phyloP scores from a whole-genome alignment of 805 yeast species.

The Starmerella scarabaei region DNA sequence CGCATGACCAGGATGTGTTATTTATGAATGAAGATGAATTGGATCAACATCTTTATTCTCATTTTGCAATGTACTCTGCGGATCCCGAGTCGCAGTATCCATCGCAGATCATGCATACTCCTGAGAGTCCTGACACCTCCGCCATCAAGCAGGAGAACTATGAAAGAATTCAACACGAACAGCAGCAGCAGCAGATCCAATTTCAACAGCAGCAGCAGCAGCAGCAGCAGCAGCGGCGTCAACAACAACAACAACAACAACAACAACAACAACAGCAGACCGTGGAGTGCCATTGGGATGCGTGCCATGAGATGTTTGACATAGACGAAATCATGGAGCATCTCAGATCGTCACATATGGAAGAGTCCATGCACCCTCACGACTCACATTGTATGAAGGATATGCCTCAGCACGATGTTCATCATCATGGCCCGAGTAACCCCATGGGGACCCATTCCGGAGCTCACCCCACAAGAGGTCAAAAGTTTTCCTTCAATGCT shows the following conservation, averaged over 20 bases:
- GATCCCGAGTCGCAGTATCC: not conserved
- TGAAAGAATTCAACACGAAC: too few relatives aligned
- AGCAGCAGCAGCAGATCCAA: too few relatives aligned
- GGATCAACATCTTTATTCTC: slow-evolving; percentile 22
- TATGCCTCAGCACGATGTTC: not conserved
- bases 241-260: too few relatives aligned
- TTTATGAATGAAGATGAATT: slow-evolving; percentile 23
- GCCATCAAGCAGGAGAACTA: not conserved
- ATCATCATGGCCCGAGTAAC: not conserved
- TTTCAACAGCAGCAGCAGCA: slow-evolving; percentile 1
- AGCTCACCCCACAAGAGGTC: too few relatives aligned
- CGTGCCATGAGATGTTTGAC: slow-evolving; percentile 27
- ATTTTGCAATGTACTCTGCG: slow-evolving; percentile 8
- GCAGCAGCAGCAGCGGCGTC: not conserved
- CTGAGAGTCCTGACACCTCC: not conserved
- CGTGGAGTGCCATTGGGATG: slow-evolving; percentile 31
- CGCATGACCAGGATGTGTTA: slow-evolving; percentile 24
- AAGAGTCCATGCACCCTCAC: slow-evolving; percentile 24
- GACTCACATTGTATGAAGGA: slow-evolving; percentile 9
- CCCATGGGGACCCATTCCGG: too few relatives aligned
- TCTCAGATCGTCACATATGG: slow-evolving; percentile 18
- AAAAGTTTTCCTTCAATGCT: too few relatives aligned
- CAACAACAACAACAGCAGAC: slow-evolving; percentile 2
- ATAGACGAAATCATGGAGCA: slow-evolving; percentile 23
- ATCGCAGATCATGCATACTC: not conserved